Conservation (phyloP, 805 yeast genomes). For the Metschnikowia lochheadii region DNA sequence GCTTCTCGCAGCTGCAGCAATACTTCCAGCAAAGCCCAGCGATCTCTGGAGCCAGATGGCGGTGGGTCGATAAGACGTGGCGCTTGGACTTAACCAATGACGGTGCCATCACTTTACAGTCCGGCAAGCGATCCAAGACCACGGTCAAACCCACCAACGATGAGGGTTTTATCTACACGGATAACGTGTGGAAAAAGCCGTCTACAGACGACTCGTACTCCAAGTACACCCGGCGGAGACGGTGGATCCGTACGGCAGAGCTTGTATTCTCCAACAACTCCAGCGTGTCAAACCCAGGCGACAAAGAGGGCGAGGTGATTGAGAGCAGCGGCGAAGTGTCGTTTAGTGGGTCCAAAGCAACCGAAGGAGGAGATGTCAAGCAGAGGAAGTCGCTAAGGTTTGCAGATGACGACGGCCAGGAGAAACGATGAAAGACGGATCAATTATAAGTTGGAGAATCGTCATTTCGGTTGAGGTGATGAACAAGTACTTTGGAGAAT, state of each 20-base stretch:
- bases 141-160: constrained; percentile 70
- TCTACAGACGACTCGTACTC: constrained; percentile 82
- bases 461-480: too few species aligned
- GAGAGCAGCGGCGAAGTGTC: not conserved
- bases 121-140: constrained; percentile 50
- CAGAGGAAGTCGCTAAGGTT: constrained; percentile 44
- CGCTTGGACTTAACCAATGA: constrained; percentile 83
- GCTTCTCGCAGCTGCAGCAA: constrained; percentile 28
- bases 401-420: constrained; percentile 25
- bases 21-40: constrained; percentile 16
- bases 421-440: too few species aligned
- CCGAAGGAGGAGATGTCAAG: constrained; percentile 8
- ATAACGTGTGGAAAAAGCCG: constrained; percentile 93
- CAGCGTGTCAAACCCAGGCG: not conserved
- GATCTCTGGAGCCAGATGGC: constrained; percentile 76
- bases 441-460: too few species aligned
- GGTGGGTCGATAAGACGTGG: constrained; percentile 95
- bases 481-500: too few species aligned
- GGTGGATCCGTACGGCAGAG: constrained; percentile 96
- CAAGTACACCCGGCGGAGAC: constrained; percentile 87
- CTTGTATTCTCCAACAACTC: constrained; percentile 40
- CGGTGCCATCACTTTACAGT: constrained; percentile 71
- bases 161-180: constrained; percentile 86
- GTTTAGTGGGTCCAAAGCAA: not conserved
- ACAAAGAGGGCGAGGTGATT: not conserved